Conservation (phyloP, 495 filamentous ascomycete species). For the Glarea lozoyensis region DNA sequence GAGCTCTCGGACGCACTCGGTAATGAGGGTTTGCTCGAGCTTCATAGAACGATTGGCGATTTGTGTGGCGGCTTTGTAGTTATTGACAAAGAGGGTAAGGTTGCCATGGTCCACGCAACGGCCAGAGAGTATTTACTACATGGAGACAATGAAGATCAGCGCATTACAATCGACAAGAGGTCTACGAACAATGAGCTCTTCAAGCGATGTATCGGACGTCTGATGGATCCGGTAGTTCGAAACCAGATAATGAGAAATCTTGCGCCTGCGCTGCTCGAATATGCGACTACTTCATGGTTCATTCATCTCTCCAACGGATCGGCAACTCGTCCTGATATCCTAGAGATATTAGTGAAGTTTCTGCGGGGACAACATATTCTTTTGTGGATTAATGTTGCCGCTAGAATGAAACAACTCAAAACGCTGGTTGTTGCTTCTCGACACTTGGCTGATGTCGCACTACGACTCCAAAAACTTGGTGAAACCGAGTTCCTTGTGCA, state of each 20-base stretch:
- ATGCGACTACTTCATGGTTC: slow-evolving; percentile 23
- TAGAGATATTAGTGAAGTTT: slow-evolving; percentile 14
- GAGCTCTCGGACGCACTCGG: slow-evolving; percentile 27
- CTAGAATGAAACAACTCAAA: slow-evolving; percentile 19
- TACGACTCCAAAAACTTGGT: slow-evolving; percentile 11
- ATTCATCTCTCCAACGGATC: slow-evolving; percentile 23
- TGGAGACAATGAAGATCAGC: slow-evolving; percentile 17
- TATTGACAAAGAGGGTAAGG: slow-evolving; percentile 20
- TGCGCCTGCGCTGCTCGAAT: no score
- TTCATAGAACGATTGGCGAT: slow-evolving; percentile 21
- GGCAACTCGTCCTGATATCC: slow-evolving; percentile 1
- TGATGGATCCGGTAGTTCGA: slow-evolving; percentile 10
- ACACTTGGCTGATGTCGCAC: slow-evolving; percentile 24
- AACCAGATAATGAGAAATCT: slow-evolving; percentile 1
- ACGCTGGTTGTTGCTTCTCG: slow-evolving; percentile 23
- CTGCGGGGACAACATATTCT: slow-evolving; percentile 28
- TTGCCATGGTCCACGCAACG: slow-evolving; percentile 29
- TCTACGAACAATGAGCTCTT: slow-evolving; percentile 22
- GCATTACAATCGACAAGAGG: slow-evolving; percentile 22
- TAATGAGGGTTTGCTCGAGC: slow-evolving; percentile 19
- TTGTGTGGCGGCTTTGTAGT: slow-evolving; percentile 29
- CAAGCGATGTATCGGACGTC: slow-evolving; percentile 21
- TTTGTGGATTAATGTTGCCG: slow-evolving; percentile 31
- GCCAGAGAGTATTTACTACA: slow-evolving; percentile 25
- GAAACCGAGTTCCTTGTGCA: slow-evolving; percentile 18